Evolutionary conservation across 1,284 basidiomycete genomes (phyloP), one percentile per base, ranked within the genome.

Genomic region (Malassezia sympodialis): DNA sequence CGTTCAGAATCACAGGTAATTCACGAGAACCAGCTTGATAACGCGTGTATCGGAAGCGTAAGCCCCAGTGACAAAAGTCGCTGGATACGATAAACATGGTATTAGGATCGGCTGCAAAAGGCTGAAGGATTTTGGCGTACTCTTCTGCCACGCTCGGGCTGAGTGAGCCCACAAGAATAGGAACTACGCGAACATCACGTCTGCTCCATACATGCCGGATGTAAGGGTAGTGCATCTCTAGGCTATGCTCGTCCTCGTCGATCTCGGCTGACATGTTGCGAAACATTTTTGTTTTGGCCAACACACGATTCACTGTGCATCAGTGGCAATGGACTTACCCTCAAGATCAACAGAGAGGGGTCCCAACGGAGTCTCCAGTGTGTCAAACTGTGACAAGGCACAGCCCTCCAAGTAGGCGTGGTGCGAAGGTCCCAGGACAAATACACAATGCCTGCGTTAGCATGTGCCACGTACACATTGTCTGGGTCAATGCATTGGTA

Each of bases 21-120:
- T 77, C 73, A 12, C 76, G 55, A 76, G 78, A 34, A 0, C 82
- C 76, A 5, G 88, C 84, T 66, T 88, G 89, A 77, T 96, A 96
- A 71, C 84, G 85, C 0, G 90, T 96, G 75, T 91, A 93, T 19
- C 81, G 82, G 76, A 96, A 98, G 28, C 90, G 82, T 6, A 81
- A 80, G 10, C 91, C 91, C 91, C 93, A 98, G 75, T 98, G 93
- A 70, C 94, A 98, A 73, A 99, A 99, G 76, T 99, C 94, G 59
- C 86, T 88, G 3, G 90, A 96, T 51, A 96, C 80, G 37, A 98
- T 84, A 67, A 86, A 90, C 59, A 98, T 80, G 0, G 88, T 96
- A 54, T 84, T 82, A 1, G 83, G 80, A 60, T 83, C 79, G 1
- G 80, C 78, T 48, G 94, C 80, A 75, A 88, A 93, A 0, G 86